Evolutionary conservation across 306 rosid species (phyloP).

Genomic region (Fragaria iinumae): DNA sequence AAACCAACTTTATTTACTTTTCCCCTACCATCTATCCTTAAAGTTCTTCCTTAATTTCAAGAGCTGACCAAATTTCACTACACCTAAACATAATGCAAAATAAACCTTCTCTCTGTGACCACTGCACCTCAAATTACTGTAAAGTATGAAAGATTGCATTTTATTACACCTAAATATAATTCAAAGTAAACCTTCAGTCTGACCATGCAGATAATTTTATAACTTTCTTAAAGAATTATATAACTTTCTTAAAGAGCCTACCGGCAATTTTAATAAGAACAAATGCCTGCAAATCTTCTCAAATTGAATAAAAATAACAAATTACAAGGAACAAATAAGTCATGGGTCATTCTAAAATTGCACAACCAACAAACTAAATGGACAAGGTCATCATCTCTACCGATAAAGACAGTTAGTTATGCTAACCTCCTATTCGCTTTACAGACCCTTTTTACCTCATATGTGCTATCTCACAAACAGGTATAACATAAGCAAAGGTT

Average conservation of each 20-base stretch:
- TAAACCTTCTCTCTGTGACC: too few species aligned
- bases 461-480: conserved; percentile 38
- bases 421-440: conserved; percentile 68
- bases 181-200: not conserved
- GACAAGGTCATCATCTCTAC: conserved; percentile 41
- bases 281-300: not conserved
- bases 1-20: not conserved
- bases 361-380: conserved; percentile 49
- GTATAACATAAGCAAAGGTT: conserved; percentile 19
- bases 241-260: not conserved
- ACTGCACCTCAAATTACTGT: too few species aligned
- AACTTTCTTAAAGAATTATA: not conserved
- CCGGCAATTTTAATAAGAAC: not conserved
- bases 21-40: not conserved
- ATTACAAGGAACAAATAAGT: conserved; percentile 5
- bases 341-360: conserved; percentile 24
- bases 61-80: not conserved
- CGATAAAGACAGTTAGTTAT: conserved; percentile 55
- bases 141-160: not conserved
- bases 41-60: not conserved
- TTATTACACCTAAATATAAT: not conserved
- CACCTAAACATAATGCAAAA: not conserved
- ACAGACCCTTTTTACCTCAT: conserved; percentile 54
- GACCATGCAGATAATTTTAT: not conserved
- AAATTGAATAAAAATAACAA: conserved; percentile 22